Base-by-base conservation (phyloP, 2,329 filamentous ascomycete genomes). In the Trichophyton simii region DNA sequence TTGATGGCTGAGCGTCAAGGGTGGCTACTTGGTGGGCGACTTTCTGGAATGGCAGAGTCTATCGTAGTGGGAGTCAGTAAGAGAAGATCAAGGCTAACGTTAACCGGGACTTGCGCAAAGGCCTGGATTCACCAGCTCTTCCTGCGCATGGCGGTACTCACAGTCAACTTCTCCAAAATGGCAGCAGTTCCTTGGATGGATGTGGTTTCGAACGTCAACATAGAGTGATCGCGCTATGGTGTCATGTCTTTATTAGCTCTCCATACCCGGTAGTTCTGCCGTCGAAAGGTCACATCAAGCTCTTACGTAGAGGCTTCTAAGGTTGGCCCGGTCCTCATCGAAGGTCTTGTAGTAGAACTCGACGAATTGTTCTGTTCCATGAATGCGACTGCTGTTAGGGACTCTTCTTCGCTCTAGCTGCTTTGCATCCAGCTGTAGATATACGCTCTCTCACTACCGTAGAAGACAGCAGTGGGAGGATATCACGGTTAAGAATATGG, bases 271-370 rank as follows among this genome's bases (percentile, higher is more conserved):
- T 31, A 36, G 34, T 13, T 11, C 50, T 7, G 25, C 15, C 13
- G n/a, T 13, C 7, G 36, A 22, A 18, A 31, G 28, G n/a, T 41
- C 9, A 36, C 3, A 4, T 57, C 31, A 36, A 22, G 58, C 25
- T 38, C 34, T 61, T 83, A 96, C 92, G 80, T 96, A 97, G 78
- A 96, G 89, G 64, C 77, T 71, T 13, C 75, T 77, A 50, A 96
- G 82, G 59, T 73, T 69, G 61, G 77, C 76, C 70, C 91, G 87
- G 76, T 91, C 81, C 64, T 72, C 65, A 74, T 96, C 91, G 77
- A 96, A 96, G 63, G 85, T 86, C 71, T 87, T 80, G 83, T 96
- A 96, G 84, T 96, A 97, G 81, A 87, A 92, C 64, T 86, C 73
- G 67, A 92, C 87, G 77, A 97, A 96, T 78, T 95, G 83, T 75